These are phyloP conservation scores for Syncephalastrum monosporum DNA, from an alignment of 371 early-diverging fungal species.

Conservation along the genomic window DNA sequence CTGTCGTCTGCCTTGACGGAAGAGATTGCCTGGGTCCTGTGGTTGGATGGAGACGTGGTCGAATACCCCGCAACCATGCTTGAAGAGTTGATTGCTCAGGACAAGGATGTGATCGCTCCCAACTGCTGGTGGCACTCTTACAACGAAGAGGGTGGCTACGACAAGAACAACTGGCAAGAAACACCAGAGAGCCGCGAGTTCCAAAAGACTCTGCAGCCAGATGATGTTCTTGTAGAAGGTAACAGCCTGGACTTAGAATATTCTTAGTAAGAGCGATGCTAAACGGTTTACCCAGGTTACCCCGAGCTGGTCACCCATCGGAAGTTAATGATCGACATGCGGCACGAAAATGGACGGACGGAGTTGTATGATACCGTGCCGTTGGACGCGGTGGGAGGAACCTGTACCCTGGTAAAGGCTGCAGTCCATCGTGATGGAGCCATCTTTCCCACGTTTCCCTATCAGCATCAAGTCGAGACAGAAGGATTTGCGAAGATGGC, in stretches of 20 bases:
- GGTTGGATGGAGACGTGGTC: constrained; percentile 72
- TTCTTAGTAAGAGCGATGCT: background rate
- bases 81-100: constrained; percentile 49
- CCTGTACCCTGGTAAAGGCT: constrained; percentile 62
- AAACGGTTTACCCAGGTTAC: constrained; percentile 27
- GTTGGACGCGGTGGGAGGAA: constrained; percentile 68
- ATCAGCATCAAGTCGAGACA: constrained; percentile 72
- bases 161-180: constrained; percentile 65
- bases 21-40: constrained; percentile 68
- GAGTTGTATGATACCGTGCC: constrained; percentile 33
- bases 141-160: constrained; percentile 44
- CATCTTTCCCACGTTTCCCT: constrained; percentile 61
- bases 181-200: constrained; percentile 50
- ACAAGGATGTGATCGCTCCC: constrained; percentile 61
- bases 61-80: constrained; percentile 55
- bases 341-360: constrained; percentile 23
- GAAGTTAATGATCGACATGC: constrained; percentile 47
- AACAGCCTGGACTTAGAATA: background rate
- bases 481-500: constrained; percentile 80
- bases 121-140: constrained; percentile 53
- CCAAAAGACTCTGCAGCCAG: constrained; percentile 39
- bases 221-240: constrained; percentile 31
- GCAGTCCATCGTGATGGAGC: constrained; percentile 69
- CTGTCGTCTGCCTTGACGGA: constrained; percentile 53
- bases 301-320: constrained; percentile 41